Conservation (phyloP, 345 rosid genomes). For the Lepidium sativum region DNA sequence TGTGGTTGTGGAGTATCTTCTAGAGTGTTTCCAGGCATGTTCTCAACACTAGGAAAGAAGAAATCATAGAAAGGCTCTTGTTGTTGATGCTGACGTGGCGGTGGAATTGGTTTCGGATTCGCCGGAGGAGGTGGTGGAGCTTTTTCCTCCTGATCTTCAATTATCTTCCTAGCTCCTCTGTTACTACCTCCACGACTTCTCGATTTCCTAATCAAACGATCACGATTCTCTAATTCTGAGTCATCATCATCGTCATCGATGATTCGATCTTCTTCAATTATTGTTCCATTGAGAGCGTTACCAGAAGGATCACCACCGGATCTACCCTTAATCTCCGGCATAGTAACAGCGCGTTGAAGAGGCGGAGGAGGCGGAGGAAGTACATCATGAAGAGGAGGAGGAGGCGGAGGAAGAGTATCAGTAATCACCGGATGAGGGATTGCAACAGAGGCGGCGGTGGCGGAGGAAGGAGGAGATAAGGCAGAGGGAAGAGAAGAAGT, state of each 20-base stretch:
- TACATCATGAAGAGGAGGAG: conserved; percentile 11
- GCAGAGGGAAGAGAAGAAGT: conserved; percentile 11
- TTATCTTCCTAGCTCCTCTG: conserved; percentile 6
- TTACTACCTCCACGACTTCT: conserved; percentile 35
- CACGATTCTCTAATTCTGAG: conserved; percentile 30
- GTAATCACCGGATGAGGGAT: too few relatives aligned
- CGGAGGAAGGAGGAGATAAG: conserved; percentile 45
- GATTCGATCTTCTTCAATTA: conserved; percentile 47
- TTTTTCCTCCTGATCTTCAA: background rate
- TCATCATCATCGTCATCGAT: conserved; percentile 40
- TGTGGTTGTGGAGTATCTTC: conserved; percentile 33
- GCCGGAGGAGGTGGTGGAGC: conserved; percentile 19
- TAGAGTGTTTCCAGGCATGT: conserved; percentile 54
- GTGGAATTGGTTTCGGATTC: conserved; percentile 8
- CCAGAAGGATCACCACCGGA: conserved; percentile 30
- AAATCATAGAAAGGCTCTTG: conserved; percentile 36
- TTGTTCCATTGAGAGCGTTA: conserved; percentile 30
- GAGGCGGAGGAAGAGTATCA: background rate
- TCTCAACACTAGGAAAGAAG: conserved; percentile 40
- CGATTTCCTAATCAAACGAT: conserved; percentile 44
- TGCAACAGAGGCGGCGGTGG: conserved; percentile 32
- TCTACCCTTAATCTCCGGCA: conserved; percentile 74
- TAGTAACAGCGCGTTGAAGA: conserved; percentile 59
- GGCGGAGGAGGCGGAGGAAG: conserved; percentile 27
- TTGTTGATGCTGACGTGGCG: conserved; percentile 25